Evolutionary conservation across 495 filamentous ascomycete species (phyloP).

Genomic region (Annulohypoxylon nitens): DNA sequence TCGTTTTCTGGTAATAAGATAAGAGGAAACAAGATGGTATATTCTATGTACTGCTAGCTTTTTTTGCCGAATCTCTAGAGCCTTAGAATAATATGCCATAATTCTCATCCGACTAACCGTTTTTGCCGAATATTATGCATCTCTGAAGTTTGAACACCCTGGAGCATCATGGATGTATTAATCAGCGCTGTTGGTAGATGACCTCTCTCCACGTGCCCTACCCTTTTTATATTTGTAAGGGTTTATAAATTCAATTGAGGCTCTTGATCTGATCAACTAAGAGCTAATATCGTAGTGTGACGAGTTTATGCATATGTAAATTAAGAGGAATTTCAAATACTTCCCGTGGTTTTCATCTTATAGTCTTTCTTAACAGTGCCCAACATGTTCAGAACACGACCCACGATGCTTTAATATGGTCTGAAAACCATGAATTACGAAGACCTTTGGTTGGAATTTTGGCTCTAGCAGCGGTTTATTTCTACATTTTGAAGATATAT

Average conservation of each 20-base stretch:
- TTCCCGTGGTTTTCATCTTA: background rate
- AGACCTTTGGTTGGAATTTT: too few species aligned
- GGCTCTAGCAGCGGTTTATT: too few species aligned
- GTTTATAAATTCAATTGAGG: background rate
- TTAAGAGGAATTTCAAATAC: background rate
- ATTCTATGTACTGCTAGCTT: too few species aligned
- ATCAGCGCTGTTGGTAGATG: background rate
- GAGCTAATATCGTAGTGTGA: background rate
- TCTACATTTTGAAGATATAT: too few species aligned
- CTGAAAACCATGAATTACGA: background rate
- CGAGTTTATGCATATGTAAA: background rate
- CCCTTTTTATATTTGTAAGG: background rate
- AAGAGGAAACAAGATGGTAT: too few species aligned
- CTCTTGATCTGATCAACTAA: background rate
- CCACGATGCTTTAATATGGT: background rate
- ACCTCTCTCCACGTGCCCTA: background rate
- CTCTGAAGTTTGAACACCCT: too few species aligned
- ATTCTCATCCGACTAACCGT: background rate
- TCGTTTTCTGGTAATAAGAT: too few species aligned
- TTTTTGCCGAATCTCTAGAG: background rate
- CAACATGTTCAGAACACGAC: too few species aligned
- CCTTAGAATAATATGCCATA: background rate
- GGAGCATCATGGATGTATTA: background rate
- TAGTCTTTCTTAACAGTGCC: background rate
- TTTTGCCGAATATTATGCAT: background rate